These are phyloP conservation scores for Gracilaria gracilis DNA, from an alignment of 23 red algal species.

Conservation along the genomic window DNA sequence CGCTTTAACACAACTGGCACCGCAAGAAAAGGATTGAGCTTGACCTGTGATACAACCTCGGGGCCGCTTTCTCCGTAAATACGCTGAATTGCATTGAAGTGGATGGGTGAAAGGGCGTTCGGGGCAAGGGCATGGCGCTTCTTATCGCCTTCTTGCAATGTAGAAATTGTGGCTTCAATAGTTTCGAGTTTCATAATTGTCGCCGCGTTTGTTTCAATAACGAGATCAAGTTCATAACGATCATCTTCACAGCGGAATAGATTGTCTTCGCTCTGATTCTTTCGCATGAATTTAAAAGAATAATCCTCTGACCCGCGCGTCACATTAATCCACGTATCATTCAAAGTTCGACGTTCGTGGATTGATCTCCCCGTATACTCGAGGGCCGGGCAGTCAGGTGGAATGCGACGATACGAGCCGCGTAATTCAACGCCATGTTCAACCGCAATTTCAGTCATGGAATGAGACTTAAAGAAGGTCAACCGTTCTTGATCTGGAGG, in stretches of 20 bases:
- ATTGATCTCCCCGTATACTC: conserved; percentile 67
- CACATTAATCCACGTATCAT: conserved; percentile 96
- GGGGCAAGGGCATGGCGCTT: conserved; percentile 87
- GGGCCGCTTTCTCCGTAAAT: conserved; percentile 93
- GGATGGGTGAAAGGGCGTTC: conserved; percentile 77
- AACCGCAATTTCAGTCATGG: conserved; percentile 90
- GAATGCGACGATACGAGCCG: conserved; percentile 87
- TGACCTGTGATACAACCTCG: conserved; percentile 90
- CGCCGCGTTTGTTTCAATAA: conserved; percentile 96
- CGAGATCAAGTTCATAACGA: conserved; percentile 98
- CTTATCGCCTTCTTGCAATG: conserved; percentile 83
- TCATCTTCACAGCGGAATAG: conserved; percentile 98
- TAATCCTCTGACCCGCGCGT: conserved; percentile 95
- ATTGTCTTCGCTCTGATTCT: conserved; percentile 94
- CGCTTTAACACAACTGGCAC: conserved; percentile 88
- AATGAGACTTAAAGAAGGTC: conserved; percentile 54
- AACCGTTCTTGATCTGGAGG: conserved; percentile 54
- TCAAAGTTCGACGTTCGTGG: conserved; percentile 83
- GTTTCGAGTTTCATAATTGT: conserved; percentile 94
- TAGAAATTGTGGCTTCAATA: conserved; percentile 86
- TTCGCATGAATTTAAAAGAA: conserved; percentile 91
- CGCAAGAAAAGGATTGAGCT: conserved; percentile 87
- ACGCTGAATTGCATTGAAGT: conserved; percentile 92
- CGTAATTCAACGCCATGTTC: conserved; percentile 57
- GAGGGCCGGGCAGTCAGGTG: conserved; percentile 69